phyloP scores from a whole-genome alignment of 192 early-diverging fungal genomes.

The Entomortierella chlamydospora region DNA sequence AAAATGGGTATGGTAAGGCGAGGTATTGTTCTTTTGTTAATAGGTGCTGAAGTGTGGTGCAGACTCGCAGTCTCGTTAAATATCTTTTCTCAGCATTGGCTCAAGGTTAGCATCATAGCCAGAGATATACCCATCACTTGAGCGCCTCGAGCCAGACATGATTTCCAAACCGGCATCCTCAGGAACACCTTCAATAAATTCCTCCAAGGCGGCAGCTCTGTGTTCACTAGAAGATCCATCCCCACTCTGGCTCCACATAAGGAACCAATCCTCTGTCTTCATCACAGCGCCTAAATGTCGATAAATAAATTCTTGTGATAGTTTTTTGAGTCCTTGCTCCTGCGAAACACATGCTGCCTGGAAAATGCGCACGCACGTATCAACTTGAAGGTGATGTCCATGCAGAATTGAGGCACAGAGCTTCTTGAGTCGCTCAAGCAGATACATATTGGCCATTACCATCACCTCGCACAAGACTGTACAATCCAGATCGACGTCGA shows the following conservation, averaged over 20 bases:
- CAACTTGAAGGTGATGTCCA: constrained; percentile 57
- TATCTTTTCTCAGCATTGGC: constrained; percentile 35
- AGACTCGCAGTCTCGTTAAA: not conserved
- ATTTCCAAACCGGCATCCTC: constrained; percentile 62
- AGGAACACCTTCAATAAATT: constrained; percentile 63
- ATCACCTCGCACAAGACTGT: constrained; percentile 62
- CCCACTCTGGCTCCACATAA: constrained; percentile 48
- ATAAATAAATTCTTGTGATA: constrained; percentile 64
- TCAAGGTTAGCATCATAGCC: constrained; percentile 28
- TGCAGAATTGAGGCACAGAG: constrained; percentile 64
- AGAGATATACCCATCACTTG: constrained; percentile 20
- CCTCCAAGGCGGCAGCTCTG: constrained; percentile 38
- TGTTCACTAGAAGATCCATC: constrained; percentile 43
- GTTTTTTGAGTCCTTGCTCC: constrained; percentile 63
- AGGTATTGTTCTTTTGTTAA: too few species aligned
- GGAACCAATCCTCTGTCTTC: constrained; percentile 61
- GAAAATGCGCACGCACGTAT: constrained; percentile 65
- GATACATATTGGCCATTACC: constrained; percentile 69
- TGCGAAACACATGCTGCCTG: constrained; percentile 62
- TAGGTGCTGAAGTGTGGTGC: too few species aligned
- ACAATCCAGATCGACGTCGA: constrained; percentile 55
- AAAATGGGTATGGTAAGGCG: not conserved
- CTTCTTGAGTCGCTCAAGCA: constrained; percentile 66
- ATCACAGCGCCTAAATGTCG: constrained; percentile 63
- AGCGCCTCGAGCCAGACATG: constrained; percentile 5